Conservation (phyloP, 2,329 filamentous ascomycete genomes). For the Uncinocarpus reesii region DNA sequence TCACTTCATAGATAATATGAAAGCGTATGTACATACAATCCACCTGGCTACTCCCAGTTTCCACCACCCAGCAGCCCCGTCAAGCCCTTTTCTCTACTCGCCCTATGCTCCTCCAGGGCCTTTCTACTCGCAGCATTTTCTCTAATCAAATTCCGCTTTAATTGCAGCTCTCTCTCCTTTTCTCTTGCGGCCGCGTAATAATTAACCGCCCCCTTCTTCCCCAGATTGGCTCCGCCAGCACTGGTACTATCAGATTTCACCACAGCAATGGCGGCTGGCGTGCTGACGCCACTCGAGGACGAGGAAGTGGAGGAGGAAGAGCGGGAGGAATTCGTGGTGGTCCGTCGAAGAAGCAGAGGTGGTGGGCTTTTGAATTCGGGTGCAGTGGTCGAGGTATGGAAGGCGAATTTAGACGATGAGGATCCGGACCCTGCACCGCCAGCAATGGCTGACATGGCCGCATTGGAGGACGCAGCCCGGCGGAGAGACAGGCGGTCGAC, state of each 20-base stretch:
- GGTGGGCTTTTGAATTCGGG: constrained; percentile 9
- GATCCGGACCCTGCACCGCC: constrained; percentile 5
- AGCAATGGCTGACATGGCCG: constrained; percentile 24
- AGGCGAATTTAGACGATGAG: constrained; percentile 13
- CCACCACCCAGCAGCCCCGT: constrained; percentile 30
- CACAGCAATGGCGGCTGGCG: constrained; percentile 24
- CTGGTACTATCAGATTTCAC: constrained; percentile 6
- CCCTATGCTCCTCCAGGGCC: constrained; percentile 18
- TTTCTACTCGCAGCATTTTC: not conserved
- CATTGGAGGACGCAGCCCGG: constrained; percentile 37
- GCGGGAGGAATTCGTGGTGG: constrained; percentile 26
- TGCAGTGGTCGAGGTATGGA: constrained; percentile 6
- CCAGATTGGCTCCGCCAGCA: constrained; percentile 29
- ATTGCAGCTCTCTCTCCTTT: constrained; percentile 47
- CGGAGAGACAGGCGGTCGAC: constrained; percentile 38
- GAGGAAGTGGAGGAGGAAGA: constrained; percentile 17
- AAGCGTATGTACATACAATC: not conserved
- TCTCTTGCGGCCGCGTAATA: constrained; percentile 47
- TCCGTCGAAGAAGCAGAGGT: constrained; percentile 18
- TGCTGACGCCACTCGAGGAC: constrained; percentile 16
- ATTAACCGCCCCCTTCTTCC: constrained; percentile 51
- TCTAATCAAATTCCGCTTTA: constrained; percentile 42
- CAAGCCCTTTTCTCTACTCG: constrained; percentile 28
- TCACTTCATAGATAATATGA: not conserved
- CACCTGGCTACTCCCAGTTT: not conserved